phyloP scores from a whole-genome alignment of 2,329 filamentous ascomycete genomes.

The Xylaria sp. region DNA sequence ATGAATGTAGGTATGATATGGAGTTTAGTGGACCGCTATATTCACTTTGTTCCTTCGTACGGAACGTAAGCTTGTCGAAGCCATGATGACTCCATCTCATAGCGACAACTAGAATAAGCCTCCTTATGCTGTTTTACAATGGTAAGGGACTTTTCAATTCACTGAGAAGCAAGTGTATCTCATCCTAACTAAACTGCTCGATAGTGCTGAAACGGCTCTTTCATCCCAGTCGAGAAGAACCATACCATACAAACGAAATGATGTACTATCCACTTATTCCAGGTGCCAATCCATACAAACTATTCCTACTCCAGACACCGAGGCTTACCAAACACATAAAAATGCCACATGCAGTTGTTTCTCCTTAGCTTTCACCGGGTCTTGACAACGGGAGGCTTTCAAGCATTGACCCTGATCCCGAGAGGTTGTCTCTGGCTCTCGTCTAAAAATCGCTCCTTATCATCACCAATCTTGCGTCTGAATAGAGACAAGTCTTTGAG shows the following conservation, averaged over 20 bases:
- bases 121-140: not conserved
- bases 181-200: slow-evolving; percentile 9
- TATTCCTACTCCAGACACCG: slow-evolving; percentile 29
- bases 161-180: slow-evolving; percentile 9
- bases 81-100: not conserved
- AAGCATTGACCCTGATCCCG: slow-evolving; percentile 50
- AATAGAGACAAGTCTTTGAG: slow-evolving; percentile 81
- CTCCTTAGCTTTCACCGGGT: not conserved
- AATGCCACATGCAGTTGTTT: not conserved
- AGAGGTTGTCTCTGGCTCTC: slow-evolving; percentile 60
- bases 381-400: not conserved
- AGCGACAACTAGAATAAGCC: not conserved
- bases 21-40: slow-evolving; percentile 74
- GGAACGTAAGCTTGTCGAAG: slow-evolving; percentile 23
- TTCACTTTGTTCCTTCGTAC: slow-evolving; percentile 53
- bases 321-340: slow-evolving; percentile 27
- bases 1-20: slow-evolving; percentile 72
- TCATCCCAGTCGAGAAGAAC: slow-evolving; percentile 2
- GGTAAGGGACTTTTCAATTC: not conserved
- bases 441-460: slow-evolving; percentile 75
- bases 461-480: slow-evolving; percentile 84
- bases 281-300: slow-evolving; percentile 13
- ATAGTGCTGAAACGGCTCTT: not conserved
- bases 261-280: slow-evolving; percentile 19
- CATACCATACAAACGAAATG: slow-evolving; percentile 20